Evolutionary conservation across 495 filamentous ascomycete genomes (phyloP), one percentile per base, ranked within the genome.

Genomic region (Pseudotulostoma volvatum): DNA sequence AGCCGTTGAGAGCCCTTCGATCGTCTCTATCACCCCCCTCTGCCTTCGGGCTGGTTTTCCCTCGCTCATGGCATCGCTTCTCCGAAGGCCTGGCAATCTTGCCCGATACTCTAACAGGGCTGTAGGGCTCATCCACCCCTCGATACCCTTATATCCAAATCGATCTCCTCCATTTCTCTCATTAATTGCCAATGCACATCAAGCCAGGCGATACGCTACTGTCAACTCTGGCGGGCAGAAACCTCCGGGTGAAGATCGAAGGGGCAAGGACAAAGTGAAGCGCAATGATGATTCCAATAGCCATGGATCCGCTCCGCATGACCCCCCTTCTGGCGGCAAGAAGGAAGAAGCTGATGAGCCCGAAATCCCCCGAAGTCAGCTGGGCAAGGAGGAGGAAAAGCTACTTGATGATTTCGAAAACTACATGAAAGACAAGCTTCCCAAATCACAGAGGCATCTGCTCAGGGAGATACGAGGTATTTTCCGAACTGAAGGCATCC

Each of bases 31-130:
- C 47, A 36, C 44, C 38, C 37, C 42, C 43, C 37, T 32, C 45
- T 55, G 49, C 61, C 50, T 55, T 42, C 46, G 57, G 60, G 57
- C 59, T 53, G 46, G 47, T 17, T 44, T 44, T 47, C 55, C 55
- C 55, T 60, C 61, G 59, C 65, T 50, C 54, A 81, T 81, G 76
- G 71, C 75, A 52, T 66, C 67, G 54, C 52, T 79, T 48, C 61
- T 81, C 43, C 73, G 76, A 50, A 74, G 72, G 55, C 71, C 79
- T 52, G 67, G 71, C 58, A 65, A 70, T 57, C 53, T 81, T 55
- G 70, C 73, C 56, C 68, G 73, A 55, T 61, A 73, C 53, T 70
- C 74, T 49, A 70, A 61, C 54, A 61, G 61, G 42, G 67, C 66
- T 44, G 47, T 71, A 43, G 60, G 66, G 41, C 54, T 51, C 36